phyloP scores from a whole-genome alignment of 495 filamentous ascomycete species.

The Glonium stellatum region DNA sequence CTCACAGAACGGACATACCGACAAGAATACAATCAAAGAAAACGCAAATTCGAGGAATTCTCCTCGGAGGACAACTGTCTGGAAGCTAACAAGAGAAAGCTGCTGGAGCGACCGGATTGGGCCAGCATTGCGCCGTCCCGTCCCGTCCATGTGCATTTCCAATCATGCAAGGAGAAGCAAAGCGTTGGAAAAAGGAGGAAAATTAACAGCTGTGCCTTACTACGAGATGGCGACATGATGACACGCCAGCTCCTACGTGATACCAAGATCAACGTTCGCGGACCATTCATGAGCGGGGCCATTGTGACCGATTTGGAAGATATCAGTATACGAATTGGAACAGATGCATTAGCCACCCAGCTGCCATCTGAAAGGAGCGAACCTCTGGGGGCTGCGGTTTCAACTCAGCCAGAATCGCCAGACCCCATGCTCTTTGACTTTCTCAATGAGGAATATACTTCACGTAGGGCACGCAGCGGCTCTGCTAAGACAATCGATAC shows the following conservation, averaged over 20 bases:
- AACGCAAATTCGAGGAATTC: slow-evolving; percentile 4
- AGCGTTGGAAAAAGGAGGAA: slow-evolving; percentile 35
- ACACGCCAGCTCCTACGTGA: slow-evolving; percentile 1
- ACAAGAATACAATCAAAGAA: slow-evolving; percentile 1
- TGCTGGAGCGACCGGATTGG: slow-evolving; percentile 34
- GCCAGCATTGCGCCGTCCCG: slow-evolving; percentile 24
- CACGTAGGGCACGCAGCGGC: background rate
- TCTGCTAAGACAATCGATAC: background rate
- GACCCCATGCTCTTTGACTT: slow-evolving; percentile 34
- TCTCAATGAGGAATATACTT: background rate
- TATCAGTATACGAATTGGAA: slow-evolving; percentile 32
- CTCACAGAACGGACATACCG: background rate
- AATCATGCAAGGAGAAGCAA: slow-evolving; percentile 22
- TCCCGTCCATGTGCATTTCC: slow-evolving; percentile 27
- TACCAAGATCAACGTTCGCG: slow-evolving; percentile 1
- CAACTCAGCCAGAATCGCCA: slow-evolving; percentile 11
- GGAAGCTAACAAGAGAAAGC: slow-evolving; percentile 24
- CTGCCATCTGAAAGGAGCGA: slow-evolving; percentile 17
- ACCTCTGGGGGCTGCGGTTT: slow-evolving; percentile 7
- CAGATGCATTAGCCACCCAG: slow-evolving; percentile 30
- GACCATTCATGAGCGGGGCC: slow-evolving; percentile 22
- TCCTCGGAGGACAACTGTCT: slow-evolving; percentile 12
- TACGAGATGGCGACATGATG: background rate
- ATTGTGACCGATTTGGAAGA: slow-evolving; percentile 13
- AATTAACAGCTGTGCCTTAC: slow-evolving; percentile 7